Evolutionary conservation across 257 asterid genomes (phyloP), one percentile per base, ranked within the genome.

Genomic region (Lycium barbarum): DNA sequence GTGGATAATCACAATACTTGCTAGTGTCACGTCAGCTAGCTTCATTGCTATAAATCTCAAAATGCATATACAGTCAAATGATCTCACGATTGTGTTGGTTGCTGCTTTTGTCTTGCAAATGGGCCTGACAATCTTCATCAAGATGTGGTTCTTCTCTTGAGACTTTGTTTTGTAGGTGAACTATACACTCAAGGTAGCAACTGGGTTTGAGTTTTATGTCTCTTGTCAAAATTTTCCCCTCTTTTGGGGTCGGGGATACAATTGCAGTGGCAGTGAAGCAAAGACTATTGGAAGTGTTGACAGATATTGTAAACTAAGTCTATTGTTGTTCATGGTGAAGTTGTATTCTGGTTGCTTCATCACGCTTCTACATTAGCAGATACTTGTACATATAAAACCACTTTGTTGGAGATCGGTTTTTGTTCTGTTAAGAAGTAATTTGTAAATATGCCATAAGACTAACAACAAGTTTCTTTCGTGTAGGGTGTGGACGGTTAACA

Each of bases 51-150:
- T 92, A 87, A 94, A 95, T 91, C 97, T 95, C 83, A 91, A 84
- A 91, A 87, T 93, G 36, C 92, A 93, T 63, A 53, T 89, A 45
- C 96, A 88, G 86, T 80, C 86, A 57, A 88, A 55, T 70, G 97
- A 92, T 70, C 88, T 88, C 22, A 85, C 93, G 3, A 20, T 93
- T 7, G 97, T 94, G 86, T 82, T 88, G 20, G 83, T 88, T 59
- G 95, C 98, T 65, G 99, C 99, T 74, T 93, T 95, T 45, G 92
- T 88, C 86, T 91, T 95, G 88, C 99, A 95, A 87, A 88, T 95
- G 91, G 97, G 93, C 61, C 89, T 95, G 89, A 93, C 98, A 5
- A 84, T 95, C 89, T 95, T 95, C 92, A 94, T 95, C 92, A 95
- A 95, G 89, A 89, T 89, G 92, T 90, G 97, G 95, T 95, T 95